A percentile compares a stretch with the other conserved stretches of the same genome.
Conservation (phyloP, 2,329 filamentous ascomycete species). For the Pyricularia grisea region DNA sequence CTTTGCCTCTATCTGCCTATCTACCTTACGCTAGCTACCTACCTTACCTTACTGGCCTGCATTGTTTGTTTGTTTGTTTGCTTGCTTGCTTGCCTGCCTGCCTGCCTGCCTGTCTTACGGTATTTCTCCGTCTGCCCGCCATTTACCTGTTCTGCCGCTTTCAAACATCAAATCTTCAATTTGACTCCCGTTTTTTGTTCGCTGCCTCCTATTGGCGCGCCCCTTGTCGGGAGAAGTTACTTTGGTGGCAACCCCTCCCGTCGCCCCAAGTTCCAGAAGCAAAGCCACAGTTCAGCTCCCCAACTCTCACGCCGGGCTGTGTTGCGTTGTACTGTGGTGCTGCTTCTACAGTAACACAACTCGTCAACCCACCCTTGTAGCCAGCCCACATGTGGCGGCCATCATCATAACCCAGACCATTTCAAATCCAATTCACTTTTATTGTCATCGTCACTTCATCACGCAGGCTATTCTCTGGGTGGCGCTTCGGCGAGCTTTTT, state of each 20-base stretch:
- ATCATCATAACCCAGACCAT: conserved; percentile 18
- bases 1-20: neutral
- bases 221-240: conserved; percentile 1
- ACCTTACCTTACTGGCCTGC: neutral
- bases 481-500: neutral
- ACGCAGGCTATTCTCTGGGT: neutral
- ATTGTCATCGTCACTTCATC: neutral
- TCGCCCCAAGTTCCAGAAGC: conserved; percentile 1
- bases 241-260: conserved; percentile 5
- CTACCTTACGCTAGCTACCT: neutral
- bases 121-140: neutral
- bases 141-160: neutral
- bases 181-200: neutral
- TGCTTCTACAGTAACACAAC: conserved; percentile 8
- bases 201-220: conserved; percentile 1
- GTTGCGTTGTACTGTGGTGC: neutral
- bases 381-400: conserved; percentile 11
- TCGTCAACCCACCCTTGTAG: conserved; percentile 9
- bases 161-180: neutral
- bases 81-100: no score
- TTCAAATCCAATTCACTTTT: neutral
- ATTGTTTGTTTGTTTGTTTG: neutral
- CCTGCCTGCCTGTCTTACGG: neutral
- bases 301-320: neutral
- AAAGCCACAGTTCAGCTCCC: neutral